Base-by-base conservation (phyloP, 108 stramenopile species). In the Cyclostephanos tholiformis region DNA sequence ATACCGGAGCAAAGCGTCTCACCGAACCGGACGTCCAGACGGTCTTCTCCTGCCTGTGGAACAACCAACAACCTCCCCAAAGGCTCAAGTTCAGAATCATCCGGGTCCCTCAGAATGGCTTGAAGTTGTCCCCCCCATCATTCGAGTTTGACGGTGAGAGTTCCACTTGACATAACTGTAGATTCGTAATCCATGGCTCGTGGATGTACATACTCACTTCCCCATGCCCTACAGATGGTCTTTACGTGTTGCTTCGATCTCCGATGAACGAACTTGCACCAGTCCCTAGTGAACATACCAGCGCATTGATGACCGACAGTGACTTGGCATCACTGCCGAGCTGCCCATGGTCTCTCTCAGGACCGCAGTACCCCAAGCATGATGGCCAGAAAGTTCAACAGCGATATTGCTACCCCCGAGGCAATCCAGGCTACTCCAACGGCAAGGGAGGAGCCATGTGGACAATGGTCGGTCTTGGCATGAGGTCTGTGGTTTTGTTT, bases 381-480 rank as follows among this genome's bases (percentile, higher is more conserved):
- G 84, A 82, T 6, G 89, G 41, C 55, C 53, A 55, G 20, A 14
- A 62, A 35, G 26, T 90, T 56, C 88, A 90, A n/a, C 91, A 93
- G 53, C 85, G 91, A 29, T 93, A 93, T 63, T 90, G 88, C 50
- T 93, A 93, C 44, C 91, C 91, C 7, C 84, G 86, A 63, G 91
- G 91, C 22, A 48, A 84, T 55, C 62, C 76, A 41, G 79, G 76
- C 12, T 93, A 93, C 49, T 70, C 75, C 32, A 71, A 65, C 22
- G 64, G 67, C n/a, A 93, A 89, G 48, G 91, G 91, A 25, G 91
- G 87, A 13, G 82, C 65, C 22, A 56, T 73, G 72, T 69, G 72
- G 68, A 67, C 63, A 65, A 53, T 74, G 43, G 61, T 62, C 39
- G 43, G 61, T 62, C 32, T 23, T 36, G 36, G 10, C 17, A n/a